phyloP scores from a whole-genome alignment of 768 basidiomycete species.

The Mycena metata region DNA sequence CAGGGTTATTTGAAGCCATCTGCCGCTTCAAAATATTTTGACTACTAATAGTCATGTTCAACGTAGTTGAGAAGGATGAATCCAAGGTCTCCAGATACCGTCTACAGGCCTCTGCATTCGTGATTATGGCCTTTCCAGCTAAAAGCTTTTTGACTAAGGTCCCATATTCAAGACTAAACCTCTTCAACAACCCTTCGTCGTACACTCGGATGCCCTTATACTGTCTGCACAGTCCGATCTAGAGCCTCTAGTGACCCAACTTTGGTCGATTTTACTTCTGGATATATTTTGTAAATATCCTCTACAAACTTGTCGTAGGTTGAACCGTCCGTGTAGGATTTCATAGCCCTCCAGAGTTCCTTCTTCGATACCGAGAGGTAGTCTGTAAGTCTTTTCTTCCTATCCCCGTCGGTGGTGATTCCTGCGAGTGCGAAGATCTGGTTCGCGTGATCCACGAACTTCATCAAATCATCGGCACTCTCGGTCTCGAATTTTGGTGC shows the following conservation, averaged over 20 bases:
- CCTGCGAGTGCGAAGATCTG: not conserved
- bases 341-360: not conserved
- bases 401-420: not conserved
- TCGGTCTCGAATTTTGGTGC: not conserved
- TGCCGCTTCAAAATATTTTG: not conserved
- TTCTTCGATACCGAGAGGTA: not conserved
- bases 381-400: not conserved
- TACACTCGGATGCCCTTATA: not conserved
- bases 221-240: not conserved
- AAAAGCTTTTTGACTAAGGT: not conserved
- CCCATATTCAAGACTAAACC: not conserved
- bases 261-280: not conserved
- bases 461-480: not conserved
- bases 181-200: not conserved
- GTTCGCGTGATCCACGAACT: not conserved
- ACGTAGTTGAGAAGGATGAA: not conserved
- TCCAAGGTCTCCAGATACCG: not conserved
- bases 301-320: not conserved
- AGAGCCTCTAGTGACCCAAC: not conserved
- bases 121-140: not conserved
- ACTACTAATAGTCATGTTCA: not conserved
- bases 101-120: not conserved
- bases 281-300: not conserved
- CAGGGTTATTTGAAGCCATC: not conserved
- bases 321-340: not conserved